Base-by-base conservation (phyloP, 1,284 basidiomycete species). In the Boletus smithii region DNA sequence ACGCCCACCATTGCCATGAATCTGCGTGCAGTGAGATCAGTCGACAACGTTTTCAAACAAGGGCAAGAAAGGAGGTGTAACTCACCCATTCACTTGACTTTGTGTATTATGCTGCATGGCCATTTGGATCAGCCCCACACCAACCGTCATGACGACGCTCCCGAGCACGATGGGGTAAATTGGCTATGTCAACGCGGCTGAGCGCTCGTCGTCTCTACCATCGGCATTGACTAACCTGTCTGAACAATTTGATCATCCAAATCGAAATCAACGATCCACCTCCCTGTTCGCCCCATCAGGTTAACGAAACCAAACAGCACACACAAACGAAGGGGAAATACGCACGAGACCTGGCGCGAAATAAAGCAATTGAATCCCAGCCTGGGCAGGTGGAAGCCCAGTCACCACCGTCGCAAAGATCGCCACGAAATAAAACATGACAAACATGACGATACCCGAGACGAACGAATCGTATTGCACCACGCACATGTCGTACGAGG, bases 351-450 rank as follows among this genome's bases (percentile, higher is more conserved):
- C 76, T 4, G 77, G 75, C 2, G 73, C 67, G 47, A 78, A 76
- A 55, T 70, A 78, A 10, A 77, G 58, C 22, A 77, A 53, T 50
- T 78, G 76, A 18, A 71, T 63, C 32, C 76, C 76, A 14, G 73
- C 66, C 23, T 67, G 54, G 13, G 65, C 58, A 10, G 73, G 58
- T 14, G 66, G 61, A 24, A 68, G 53, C 2, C 71, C 72, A 26
- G 60, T 61, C 9, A 74, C 76, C 42, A 77, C 66, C 7, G 69
- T 68, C 58, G 74, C 70, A 60, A 76, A 77, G 42, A 78, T 74
- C 0, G 77, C 69, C 37, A 78, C 66, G 49, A 77, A 79, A 55
- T 77, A 79, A 59, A 77, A 76, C 65, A 74, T 71, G 43, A 74
- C 75, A 49, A 78, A 66, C 69, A 73, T 73, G 50, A 79, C 67